These are phyloP conservation scores for Alternaria tenuissima DNA, from an alignment of 2,329 filamentous ascomycete species.

Conservation along the genomic window DNA sequence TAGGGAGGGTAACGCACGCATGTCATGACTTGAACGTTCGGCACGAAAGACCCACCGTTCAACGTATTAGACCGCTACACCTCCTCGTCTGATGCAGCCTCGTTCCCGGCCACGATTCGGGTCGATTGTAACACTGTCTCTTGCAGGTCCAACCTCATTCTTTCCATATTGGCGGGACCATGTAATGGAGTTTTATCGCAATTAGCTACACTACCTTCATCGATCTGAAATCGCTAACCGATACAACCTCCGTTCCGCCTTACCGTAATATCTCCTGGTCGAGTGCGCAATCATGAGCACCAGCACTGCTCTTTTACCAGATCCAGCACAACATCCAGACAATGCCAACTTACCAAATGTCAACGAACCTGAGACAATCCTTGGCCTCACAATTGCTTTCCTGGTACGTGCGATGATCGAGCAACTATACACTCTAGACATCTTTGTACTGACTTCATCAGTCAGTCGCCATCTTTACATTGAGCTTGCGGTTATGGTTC, in stretches of 20 bases:
- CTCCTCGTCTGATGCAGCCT: conserved; percentile 10
- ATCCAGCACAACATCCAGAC: conserved; percentile 31
- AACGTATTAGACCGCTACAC: conserved; percentile 15
- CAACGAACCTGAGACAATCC: conserved; percentile 42
- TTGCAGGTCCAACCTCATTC: conserved; percentile 1
- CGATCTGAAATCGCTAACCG: background rate
- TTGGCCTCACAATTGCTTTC: conserved; percentile 39
- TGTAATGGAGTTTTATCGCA: conserved; percentile 12
- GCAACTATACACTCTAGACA: background rate
- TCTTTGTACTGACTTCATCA: conserved; percentile 20
- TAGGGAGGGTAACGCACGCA: conserved; percentile 17
- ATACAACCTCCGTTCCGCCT: background rate
- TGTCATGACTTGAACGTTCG: conserved; percentile 16
- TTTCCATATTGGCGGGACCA: conserved; percentile 2
- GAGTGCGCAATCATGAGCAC: conserved; percentile 10
- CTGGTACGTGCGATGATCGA: conserved; percentile 32
- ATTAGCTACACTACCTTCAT: conserved; percentile 7
- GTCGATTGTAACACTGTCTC: background rate
- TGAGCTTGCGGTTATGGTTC: conserved; percentile 42
- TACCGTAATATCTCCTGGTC: background rate
- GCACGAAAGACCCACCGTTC: conserved; percentile 10
- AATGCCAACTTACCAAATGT: conserved; percentile 40
- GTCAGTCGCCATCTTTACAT: conserved; percentile 36
- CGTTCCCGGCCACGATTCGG: conserved; percentile 6
- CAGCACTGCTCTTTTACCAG: background rate